Conservation (phyloP, 2,329 filamentous ascomycete genomes). For the Ilyonectria sp. region DNA sequence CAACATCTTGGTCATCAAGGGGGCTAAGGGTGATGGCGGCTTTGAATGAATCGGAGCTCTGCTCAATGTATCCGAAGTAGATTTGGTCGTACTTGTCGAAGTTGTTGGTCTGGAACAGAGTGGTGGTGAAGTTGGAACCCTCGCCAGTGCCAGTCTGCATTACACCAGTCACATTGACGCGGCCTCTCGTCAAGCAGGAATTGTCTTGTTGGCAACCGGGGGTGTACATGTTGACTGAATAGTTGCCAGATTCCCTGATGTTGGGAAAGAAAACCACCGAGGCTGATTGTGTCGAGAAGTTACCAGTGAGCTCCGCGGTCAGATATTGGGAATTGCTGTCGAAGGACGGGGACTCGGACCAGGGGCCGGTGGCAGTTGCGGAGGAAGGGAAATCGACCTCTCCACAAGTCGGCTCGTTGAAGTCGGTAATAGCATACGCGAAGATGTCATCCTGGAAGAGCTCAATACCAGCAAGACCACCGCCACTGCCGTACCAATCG, state of each 20-base stretch:
- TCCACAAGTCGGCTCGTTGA: conserved; percentile 90
- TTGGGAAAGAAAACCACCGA: conserved; percentile 87
- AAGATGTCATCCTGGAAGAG: conserved; percentile 89
- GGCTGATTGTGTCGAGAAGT: conserved; percentile 71
- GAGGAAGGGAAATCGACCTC: conserved; percentile 73
- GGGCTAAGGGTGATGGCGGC: conserved; percentile 86
- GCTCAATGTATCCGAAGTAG: conserved; percentile 88
- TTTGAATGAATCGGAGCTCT: conserved; percentile 79
- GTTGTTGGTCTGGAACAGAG: conserved; percentile 91
- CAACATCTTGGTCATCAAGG: conserved; percentile 71
- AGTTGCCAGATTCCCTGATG: conserved; percentile 90
- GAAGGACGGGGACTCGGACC: conserved; percentile 78
- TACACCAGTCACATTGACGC: conserved; percentile 84
- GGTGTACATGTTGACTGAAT: conserved; percentile 91
- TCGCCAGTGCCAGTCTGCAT: conserved; percentile 69
- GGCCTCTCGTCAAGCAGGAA: conserved; percentile 82
- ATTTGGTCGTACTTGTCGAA: conserved; percentile 97
- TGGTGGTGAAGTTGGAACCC: conserved; percentile 67
- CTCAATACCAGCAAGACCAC: conserved; percentile 88
- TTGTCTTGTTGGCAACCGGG: conserved; percentile 89
- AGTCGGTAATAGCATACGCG: conserved; percentile 86
- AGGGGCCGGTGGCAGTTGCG: conserved; percentile 80
- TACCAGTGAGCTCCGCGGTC: conserved; percentile 72
- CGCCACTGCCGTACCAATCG: conserved; percentile 88
- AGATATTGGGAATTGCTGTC: conserved; percentile 84